phyloP scores from a whole-genome alignment of 2,329 filamentous ascomycete genomes.

The Cercospora citrullina region DNA sequence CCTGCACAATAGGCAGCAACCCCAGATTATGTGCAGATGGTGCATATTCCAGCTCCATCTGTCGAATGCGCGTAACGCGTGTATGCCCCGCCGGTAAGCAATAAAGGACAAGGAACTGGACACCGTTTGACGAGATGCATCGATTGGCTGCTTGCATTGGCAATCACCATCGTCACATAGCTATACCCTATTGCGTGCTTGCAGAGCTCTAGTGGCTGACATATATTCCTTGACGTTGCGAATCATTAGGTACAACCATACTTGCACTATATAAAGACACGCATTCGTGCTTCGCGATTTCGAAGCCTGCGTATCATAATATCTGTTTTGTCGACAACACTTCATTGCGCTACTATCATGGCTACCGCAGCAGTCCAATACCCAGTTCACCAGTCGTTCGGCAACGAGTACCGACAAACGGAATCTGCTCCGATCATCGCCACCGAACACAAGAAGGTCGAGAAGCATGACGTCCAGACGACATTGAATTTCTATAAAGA shows the following conservation, averaged over 20 bases:
- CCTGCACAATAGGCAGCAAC: conserved; percentile 6
- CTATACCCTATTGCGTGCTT: conserved; percentile 22
- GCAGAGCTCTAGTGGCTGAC: conserved; percentile 19
- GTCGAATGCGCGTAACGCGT: not conserved
- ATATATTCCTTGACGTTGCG: conserved; percentile 13
- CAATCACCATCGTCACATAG: conserved; percentile 22
- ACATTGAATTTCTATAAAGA: conserved; percentile 30
- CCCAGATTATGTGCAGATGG: not conserved
- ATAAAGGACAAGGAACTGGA: not conserved
- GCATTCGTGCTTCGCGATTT: not conserved
- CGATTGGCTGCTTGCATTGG: conserved; percentile 18
- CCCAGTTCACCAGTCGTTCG: conserved; percentile 16
- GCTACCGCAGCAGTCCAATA: conserved; percentile 28
- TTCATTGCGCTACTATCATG: conserved; percentile 15
- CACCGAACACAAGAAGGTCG: conserved; percentile 14
- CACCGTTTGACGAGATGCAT: not conserved
- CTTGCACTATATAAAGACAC: not conserved
- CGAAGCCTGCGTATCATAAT: not conserved
- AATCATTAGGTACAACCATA: not conserved
- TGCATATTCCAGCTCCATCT: not conserved
- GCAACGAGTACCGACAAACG: conserved; percentile 10
- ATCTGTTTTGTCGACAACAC: not conserved
- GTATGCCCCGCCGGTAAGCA: not conserved
- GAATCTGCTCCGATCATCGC: conserved; percentile 10
- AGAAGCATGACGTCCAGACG: conserved; percentile 28